phyloP scores from a whole-genome alignment of 108 stramenopile genomes.

The Heterococcus sp. region DNA sequence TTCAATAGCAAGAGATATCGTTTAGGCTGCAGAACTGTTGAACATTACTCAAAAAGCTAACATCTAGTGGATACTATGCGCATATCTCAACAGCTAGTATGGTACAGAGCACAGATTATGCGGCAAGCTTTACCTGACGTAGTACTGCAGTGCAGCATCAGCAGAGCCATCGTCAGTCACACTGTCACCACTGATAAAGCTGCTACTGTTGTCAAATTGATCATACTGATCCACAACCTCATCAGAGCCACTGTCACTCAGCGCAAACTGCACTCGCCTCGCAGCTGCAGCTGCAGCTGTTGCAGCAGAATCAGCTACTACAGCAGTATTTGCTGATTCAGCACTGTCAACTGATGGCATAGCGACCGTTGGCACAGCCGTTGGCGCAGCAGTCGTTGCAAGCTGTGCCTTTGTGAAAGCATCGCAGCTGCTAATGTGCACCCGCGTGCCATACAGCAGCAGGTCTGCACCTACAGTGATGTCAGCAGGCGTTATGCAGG shows the following conservation, averaged over 20 bases:
- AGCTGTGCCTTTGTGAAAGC: neutral
- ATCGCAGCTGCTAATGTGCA: neutral
- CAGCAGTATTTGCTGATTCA: neutral
- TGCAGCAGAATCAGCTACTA: neutral
- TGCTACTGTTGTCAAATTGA: no score
- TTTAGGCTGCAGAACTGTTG: no score
- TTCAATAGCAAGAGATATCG: no score
- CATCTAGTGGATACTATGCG: constrained; percentile 13
- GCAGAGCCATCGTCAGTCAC: neutral
- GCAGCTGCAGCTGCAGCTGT: no score
- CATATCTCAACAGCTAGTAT: neutral
- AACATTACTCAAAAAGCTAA: no score
- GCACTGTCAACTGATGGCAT: neutral
- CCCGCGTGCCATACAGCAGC: neutral
- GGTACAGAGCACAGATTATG: constrained; percentile 1
- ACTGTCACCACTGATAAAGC: no score
- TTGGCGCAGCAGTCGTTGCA: neutral
- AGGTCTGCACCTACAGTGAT: neutral
- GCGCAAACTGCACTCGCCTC: no score
- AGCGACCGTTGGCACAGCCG: neutral
- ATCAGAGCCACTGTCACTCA: no score
- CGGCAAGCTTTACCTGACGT: no score
- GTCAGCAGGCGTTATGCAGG: neutral
- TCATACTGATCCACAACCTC: no score
- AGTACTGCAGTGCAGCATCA: neutral